phyloP scores from a whole-genome alignment of 2,329 filamentous ascomycete genomes.

The Fusarium robinianum region DNA sequence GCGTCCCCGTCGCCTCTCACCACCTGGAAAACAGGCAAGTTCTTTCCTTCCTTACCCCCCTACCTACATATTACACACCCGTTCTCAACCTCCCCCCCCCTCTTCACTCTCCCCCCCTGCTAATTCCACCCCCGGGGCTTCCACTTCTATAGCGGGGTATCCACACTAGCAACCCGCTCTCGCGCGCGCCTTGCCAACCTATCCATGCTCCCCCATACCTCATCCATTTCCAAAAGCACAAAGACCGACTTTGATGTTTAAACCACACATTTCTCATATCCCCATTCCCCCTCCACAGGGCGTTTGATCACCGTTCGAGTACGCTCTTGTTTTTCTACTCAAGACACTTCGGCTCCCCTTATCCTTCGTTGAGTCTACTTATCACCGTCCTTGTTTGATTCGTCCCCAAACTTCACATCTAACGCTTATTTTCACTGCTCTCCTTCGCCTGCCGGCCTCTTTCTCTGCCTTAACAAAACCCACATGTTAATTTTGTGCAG shows the following conservation, averaged over 20 bases:
- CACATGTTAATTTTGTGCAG: slow-evolving; percentile 63
- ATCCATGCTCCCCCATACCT: slow-evolving; percentile 37
- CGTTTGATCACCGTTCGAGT: too few species aligned
- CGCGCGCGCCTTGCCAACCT: slow-evolving; percentile 41
- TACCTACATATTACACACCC: too few species aligned
- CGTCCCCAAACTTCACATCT: slow-evolving; percentile 13
- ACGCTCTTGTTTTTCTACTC: slow-evolving; percentile 8
- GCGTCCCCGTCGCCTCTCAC: too few species aligned
- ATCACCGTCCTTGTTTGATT: slow-evolving; percentile 17
- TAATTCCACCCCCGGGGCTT: slow-evolving; percentile 29
- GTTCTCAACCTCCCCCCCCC: slow-evolving; percentile 2
- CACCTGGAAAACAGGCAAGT: neutral
- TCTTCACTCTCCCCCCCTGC: slow-evolving; percentile 13
- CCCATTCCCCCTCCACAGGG: slow-evolving; percentile 31
- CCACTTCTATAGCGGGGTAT: slow-evolving; percentile 37
- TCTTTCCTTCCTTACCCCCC: neutral
- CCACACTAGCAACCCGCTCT: slow-evolving; percentile 45
- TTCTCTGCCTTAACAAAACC: slow-evolving; percentile 40
- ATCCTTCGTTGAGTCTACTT: slow-evolving; percentile 1
- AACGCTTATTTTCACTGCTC: slow-evolving; percentile 25
- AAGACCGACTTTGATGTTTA: too few species aligned
- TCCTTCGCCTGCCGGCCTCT: slow-evolving; percentile 27
- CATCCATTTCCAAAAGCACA: slow-evolving; percentile 30
- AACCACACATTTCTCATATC: slow-evolving; percentile 30
- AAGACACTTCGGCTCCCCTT: slow-evolving; percentile 17